Evolutionary conservation across 768 basidiomycete species (phyloP).

Genomic region (Rhodotorula paludigena): DNA sequence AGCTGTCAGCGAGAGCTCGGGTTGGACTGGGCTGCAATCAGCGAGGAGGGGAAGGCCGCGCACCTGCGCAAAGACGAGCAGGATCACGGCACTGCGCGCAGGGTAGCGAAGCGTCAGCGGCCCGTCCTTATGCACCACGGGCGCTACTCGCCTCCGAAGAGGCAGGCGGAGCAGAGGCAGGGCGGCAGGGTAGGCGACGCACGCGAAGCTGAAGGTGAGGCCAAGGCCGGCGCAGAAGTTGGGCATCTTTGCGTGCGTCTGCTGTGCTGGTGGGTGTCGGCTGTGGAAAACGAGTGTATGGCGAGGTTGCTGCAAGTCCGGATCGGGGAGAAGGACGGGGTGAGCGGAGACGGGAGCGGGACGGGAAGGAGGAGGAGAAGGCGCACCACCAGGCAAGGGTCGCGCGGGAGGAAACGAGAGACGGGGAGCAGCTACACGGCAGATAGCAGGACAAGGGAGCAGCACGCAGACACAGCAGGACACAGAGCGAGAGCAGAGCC

Average conservation of each 20-base stretch:
- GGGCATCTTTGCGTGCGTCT: neutral
- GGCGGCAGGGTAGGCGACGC: neutral
- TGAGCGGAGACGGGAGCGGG: neutral
- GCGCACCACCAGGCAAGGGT: too few relatives aligned
- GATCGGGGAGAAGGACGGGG: too few relatives aligned
- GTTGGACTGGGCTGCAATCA: too few relatives aligned
- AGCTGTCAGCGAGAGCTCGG: neutral
- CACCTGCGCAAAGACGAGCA: conserved; percentile 32
- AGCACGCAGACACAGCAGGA: too few relatives aligned
- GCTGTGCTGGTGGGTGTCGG: neutral
- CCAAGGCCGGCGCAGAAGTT: neutral
- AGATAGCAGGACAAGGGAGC: too few relatives aligned
- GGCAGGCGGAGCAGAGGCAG: neutral
- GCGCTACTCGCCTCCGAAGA: too few relatives aligned
- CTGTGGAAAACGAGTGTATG: too few relatives aligned
- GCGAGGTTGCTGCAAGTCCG: neutral
- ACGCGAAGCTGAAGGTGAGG: neutral
- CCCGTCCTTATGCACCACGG: too few relatives aligned
- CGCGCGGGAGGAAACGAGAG: too few relatives aligned
- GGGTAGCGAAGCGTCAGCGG: too few relatives aligned
- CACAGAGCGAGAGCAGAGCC: too few relatives aligned
- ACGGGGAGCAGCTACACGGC: too few relatives aligned
- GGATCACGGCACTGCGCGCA: conserved; percentile 15
- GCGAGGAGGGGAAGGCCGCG: neutral
- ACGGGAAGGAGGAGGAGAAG: neutral